phyloP scores from a whole-genome alignment of 179 eudicot species.

The Beta lomatogona region DNA sequence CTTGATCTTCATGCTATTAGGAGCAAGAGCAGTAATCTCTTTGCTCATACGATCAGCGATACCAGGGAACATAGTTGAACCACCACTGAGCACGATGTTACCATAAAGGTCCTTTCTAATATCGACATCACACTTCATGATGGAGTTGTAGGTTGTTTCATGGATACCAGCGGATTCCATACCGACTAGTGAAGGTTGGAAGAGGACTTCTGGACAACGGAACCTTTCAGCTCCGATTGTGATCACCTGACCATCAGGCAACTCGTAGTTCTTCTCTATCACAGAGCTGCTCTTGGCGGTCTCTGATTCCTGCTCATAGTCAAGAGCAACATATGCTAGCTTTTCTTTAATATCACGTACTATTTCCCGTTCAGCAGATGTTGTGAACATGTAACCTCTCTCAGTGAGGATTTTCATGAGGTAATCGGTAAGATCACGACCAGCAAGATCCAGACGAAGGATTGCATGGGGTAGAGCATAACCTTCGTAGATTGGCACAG shows the following conservation, averaged over 20 bases:
- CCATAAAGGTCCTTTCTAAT: slow-evolving; percentile 39
- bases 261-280: slow-evolving; percentile 24
- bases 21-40: slow-evolving; percentile 41
- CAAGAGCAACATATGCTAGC: slow-evolving; percentile 28
- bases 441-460: slow-evolving; percentile 45
- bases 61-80: slow-evolving; percentile 43
- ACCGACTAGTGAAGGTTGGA: slow-evolving; percentile 24
- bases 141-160: slow-evolving; percentile 37
- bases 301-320: slow-evolving; percentile 22
- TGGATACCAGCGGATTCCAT: slow-evolving; percentile 27
- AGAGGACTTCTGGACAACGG: slow-evolving; percentile 29
- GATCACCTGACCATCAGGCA: slow-evolving; percentile 33
- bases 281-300: slow-evolving; percentile 26
- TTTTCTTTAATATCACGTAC: slow-evolving; percentile 33
- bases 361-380: slow-evolving; percentile 31
- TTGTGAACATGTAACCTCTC: slow-evolving; percentile 32
- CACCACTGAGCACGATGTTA: slow-evolving; percentile 44
- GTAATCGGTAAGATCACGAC: slow-evolving; percentile 40
- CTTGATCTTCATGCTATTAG: slow-evolving; percentile 42
- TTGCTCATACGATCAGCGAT: slow-evolving; percentile 47
- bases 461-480: slow-evolving; percentile 43
- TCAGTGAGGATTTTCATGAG: slow-evolving; percentile 31
- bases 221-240: slow-evolving; percentile 30
- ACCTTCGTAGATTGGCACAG: slow-evolving; percentile 42
- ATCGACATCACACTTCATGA: slow-evolving; percentile 42